Conservation (phyloP, 768 basidiomycete genomes). For the Hygrophoropsis aurantiaca region DNA sequence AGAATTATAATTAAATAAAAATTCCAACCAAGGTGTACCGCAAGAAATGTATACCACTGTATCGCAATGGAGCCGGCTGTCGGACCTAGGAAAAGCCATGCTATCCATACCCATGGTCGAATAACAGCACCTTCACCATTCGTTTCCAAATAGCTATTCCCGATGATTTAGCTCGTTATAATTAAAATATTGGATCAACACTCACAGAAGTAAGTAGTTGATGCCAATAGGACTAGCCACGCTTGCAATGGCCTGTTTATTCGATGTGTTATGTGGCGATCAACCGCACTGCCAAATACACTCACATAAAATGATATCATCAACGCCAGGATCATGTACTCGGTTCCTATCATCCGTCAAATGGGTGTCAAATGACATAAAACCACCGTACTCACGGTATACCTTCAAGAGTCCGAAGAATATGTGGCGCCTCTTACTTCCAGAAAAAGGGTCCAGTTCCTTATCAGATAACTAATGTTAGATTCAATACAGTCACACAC, state of each 20-base stretch:
- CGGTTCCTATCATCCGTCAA: neutral
- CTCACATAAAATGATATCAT: neutral
- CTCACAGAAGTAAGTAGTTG: conserved; percentile 28
- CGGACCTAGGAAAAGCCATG: conserved; percentile 48
- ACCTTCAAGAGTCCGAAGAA: conserved; percentile 2
- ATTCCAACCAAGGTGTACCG: conserved; percentile 15
- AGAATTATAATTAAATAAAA: neutral
- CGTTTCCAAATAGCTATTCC: conserved; percentile 55
- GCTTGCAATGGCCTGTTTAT: conserved; percentile 10
- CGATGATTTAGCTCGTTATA: neutral
- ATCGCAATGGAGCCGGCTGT: conserved; percentile 38
- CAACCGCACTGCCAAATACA: neutral
- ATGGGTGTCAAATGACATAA: neutral
- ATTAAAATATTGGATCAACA: neutral
- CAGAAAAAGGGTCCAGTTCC: conserved; percentile 22
- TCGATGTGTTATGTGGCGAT: neutral
- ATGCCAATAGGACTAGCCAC: conserved; percentile 28
- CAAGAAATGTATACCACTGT: conserved; percentile 51
- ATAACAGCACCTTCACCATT: conserved; percentile 44
- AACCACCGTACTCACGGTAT: neutral
- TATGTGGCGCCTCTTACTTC: conserved; percentile 4
- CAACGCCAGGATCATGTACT: neutral
- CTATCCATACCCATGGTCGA: conserved; percentile 70
- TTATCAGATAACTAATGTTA: conserved; percentile 2
- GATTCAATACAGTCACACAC: too few relatives aligned